A percentile compares a stretch with the other conserved stretches of the same genome.
Conservation (phyloP, 371 early-diverging fungal species). For the Entomophthora muscae region DNA sequence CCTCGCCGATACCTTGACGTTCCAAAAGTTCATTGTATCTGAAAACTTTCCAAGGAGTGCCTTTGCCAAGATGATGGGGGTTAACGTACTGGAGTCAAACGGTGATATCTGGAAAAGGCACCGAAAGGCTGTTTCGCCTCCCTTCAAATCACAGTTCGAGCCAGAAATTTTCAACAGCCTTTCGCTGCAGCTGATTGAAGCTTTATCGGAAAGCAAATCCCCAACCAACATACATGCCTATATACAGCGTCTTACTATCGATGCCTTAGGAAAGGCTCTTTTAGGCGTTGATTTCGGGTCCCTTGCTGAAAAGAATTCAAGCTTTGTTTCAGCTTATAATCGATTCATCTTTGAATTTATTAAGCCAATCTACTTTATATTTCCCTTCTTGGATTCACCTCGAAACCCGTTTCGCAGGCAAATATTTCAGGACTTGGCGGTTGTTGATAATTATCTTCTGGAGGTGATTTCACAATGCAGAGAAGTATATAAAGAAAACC, state of each 20-base stretch:
- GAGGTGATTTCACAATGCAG: too few relatives aligned
- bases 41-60: neutral
- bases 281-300: conserved; percentile 1
- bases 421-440: neutral
- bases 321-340: neutral
- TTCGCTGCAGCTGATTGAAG: neutral
- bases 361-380: neutral
- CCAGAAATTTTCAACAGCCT: neutral
- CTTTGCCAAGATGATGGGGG: conserved; percentile 6
- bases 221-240: conserved; percentile 15
- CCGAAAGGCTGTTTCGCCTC: conserved; percentile 15
- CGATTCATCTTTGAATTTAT: neutral
- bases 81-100: conserved; percentile 12
- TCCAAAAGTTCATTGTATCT: neutral
- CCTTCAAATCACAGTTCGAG: conserved; percentile 10
- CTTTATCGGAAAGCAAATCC: too few relatives aligned
- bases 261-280: conserved; percentile 2
- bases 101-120: conserved; percentile 16
- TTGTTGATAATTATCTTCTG: neutral
- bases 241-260: conserved; percentile 5
- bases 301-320: neutral
- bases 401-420: neutral
- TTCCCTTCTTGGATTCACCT: neutral
- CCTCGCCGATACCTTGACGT: neutral
- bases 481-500: neutral